A percentile compares a stretch with the other conserved stretches of the same genome.
These are phyloP conservation scores for Pontederia paniculata DNA, from an alignment of 176 grass and related monocot species.

Conservation along the genomic window DNA sequence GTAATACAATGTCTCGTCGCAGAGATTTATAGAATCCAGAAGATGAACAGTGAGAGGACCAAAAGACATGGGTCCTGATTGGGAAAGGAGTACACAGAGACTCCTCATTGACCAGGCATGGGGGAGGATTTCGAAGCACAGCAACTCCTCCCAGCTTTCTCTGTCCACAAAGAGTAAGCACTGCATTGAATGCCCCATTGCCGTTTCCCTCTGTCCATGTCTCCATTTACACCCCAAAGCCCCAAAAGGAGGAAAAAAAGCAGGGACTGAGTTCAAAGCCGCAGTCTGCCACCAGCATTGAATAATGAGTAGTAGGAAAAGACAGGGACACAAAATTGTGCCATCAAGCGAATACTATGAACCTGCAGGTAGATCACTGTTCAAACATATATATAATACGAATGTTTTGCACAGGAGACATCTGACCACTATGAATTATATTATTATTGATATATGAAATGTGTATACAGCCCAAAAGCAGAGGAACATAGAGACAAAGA, in stretches of 20 bases:
- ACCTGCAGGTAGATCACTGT: too few species aligned
- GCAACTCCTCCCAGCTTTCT: background rate
- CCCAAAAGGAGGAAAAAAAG: background rate
- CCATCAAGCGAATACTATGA: too few species aligned
- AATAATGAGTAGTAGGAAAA: background rate
- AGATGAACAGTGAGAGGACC: too few species aligned
- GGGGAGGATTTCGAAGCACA: background rate
- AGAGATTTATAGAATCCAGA: too few species aligned
- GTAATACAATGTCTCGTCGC: too few species aligned
- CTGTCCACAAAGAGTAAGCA: slow-evolving; percentile 2
- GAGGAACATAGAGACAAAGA: too few species aligned
- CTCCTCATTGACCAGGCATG: background rate
- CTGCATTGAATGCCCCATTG: slow-evolving; percentile 1
- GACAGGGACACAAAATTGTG: background rate
- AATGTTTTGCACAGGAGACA: too few species aligned
- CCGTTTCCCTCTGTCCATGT: background rate
- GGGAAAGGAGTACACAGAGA: background rate
- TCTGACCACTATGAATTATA: too few species aligned
- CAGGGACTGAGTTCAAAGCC: background rate
- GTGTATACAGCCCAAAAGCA: too few species aligned
- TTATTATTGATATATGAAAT: too few species aligned
- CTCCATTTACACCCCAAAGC: slow-evolving; percentile 1
- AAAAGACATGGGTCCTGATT: too few species aligned
- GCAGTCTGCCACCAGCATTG: slow-evolving; percentile 1
- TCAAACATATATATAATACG: too few species aligned